Evolutionary conservation across 306 rosid species (phyloP), one percentile per base, ranked within the genome.

Genomic region (Begonia loranthoides): DNA sequence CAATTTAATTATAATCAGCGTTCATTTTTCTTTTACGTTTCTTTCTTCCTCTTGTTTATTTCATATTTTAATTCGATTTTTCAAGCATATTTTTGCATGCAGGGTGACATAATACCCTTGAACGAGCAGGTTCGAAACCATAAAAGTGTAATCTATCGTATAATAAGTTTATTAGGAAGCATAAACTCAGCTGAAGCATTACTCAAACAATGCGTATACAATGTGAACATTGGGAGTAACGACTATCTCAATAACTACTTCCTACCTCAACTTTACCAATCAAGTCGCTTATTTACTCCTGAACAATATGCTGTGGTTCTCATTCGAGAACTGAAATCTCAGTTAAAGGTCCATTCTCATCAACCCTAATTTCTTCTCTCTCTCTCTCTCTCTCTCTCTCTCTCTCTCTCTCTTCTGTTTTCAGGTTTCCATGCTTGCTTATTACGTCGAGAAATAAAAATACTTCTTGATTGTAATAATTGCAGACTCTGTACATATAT

Each of bases 161-260:
- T 76, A 1, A 17, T 9, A 10, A 0, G 9, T 11, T 51, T 57
- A 46, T 64, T 81, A 1, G 50, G 73, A 52, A 51, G 13, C 15
- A 5, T 10, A 12, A 39, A 34, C 0, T 9, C 51, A 57, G 73
- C 71, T 0, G 13, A 15, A n/a, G 0, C 15, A 9, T 59, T 66
- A 55, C 71, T 86, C 9, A 68, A 61, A n/a, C 61, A 70, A 54
- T 79, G 95, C 50, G 44, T 86, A n/a, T 86, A 82, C 65, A 73
- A 62, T 44, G 66, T 77, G 39, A 78, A 49, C 12, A 43, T 65
- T 24, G 95, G 93, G 13, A 70, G 56, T 56, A 77, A 79, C 28
- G 95, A 87, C 62, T 87, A 77, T 73, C 5, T 79, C 11, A 82
- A 75, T 78, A 87, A 82, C 52, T 87, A 75, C 59, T 87, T 68